These are phyloP conservation scores for Capronia coronata DNA, from an alignment of 2,329 filamentous ascomycete species.

Conservation along the genomic window DNA sequence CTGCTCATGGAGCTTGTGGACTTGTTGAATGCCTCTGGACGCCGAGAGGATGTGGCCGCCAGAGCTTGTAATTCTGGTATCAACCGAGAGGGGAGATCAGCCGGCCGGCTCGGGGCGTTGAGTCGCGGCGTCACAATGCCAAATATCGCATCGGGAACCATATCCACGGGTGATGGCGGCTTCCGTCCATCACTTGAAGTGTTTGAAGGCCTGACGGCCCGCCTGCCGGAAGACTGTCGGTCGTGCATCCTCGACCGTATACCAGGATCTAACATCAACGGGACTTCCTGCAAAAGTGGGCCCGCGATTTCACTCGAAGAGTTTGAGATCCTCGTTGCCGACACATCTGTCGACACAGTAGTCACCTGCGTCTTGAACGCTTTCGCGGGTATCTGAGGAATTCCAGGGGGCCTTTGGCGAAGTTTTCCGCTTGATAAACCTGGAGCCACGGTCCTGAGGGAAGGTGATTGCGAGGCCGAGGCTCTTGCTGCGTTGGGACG, in stretches of 20 bases:
- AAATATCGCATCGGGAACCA: slow-evolving; percentile 20
- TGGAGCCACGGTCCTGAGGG: slow-evolving; percentile 5
- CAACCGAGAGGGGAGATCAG: slow-evolving; percentile 24
- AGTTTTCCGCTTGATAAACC: slow-evolving; percentile 1
- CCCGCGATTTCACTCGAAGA: slow-evolving; percentile 1
- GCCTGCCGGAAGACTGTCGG: background rate
- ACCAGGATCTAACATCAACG: slow-evolving; percentile 16
- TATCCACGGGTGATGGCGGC: slow-evolving; percentile 16
- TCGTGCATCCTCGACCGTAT: slow-evolving; percentile 1
- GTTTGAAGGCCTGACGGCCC: background rate
- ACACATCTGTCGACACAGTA: background rate
- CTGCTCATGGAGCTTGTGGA: slow-evolving; percentile 26
- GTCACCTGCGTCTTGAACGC: slow-evolving; percentile 3
- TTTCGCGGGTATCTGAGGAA: slow-evolving; percentile 7
- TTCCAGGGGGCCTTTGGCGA: slow-evolving; percentile 10
- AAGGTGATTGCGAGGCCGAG: slow-evolving; percentile 5
- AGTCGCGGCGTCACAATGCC: slow-evolving; percentile 21
- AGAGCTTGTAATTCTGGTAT: slow-evolving; percentile 29
- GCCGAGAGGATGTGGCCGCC: slow-evolving; percentile 16
- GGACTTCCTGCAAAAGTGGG: slow-evolving; percentile 17
- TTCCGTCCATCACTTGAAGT: background rate
- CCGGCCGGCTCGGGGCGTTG: slow-evolving; percentile 3
- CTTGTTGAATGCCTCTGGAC: slow-evolving; percentile 13
- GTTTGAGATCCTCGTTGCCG: background rate
- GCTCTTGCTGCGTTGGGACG: slow-evolving; percentile 1